A percentile compares a stretch with the other conserved stretches of the same genome.
phyloP scores from a whole-genome alignment of 306 rosid genomes.

The Cajanus cajan region DNA sequence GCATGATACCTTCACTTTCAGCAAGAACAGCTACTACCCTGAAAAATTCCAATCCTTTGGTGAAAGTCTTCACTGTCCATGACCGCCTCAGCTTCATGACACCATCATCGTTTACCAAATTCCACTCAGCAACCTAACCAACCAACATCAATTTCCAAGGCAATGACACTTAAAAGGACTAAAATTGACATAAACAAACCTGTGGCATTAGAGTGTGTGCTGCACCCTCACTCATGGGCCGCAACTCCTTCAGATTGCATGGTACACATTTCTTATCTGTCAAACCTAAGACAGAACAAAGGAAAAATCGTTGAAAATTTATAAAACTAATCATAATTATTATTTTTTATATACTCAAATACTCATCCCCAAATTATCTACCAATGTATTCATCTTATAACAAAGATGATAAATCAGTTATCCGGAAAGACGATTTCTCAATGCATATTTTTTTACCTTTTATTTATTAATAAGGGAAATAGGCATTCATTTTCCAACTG shows the following conservation, averaged over 20 bases:
- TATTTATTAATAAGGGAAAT: no score
- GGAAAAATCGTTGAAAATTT: background rate
- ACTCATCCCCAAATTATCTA: no score
- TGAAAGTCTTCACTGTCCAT: conserved; percentile 72
- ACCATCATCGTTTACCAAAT: conserved; percentile 58
- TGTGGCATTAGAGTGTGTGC: conserved; percentile 57
- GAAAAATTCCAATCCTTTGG: conserved; percentile 73
- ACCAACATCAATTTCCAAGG: background rate
- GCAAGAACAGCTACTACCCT: conserved; percentile 68
- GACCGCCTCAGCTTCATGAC: conserved; percentile 54
- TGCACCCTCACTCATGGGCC: conserved; percentile 68
- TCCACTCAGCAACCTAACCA: conserved; percentile 68
- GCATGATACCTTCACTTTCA: conserved; percentile 64
- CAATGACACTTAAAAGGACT: background rate
- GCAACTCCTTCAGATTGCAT: conserved; percentile 63
- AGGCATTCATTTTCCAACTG: no score
- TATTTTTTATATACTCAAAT: no score
- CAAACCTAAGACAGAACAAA: conserved; percentile 42
- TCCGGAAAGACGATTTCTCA: no score
- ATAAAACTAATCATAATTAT: no score
- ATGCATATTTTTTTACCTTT: no score
- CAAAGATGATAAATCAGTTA: no score
- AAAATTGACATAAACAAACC: conserved; percentile 42
- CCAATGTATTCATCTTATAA: no score
- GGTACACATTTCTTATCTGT: conserved; percentile 78